Evolutionary conservation across 2,329 filamentous ascomycete genomes (phyloP).

Genomic region (Pyricularia pennisetigena): DNA sequence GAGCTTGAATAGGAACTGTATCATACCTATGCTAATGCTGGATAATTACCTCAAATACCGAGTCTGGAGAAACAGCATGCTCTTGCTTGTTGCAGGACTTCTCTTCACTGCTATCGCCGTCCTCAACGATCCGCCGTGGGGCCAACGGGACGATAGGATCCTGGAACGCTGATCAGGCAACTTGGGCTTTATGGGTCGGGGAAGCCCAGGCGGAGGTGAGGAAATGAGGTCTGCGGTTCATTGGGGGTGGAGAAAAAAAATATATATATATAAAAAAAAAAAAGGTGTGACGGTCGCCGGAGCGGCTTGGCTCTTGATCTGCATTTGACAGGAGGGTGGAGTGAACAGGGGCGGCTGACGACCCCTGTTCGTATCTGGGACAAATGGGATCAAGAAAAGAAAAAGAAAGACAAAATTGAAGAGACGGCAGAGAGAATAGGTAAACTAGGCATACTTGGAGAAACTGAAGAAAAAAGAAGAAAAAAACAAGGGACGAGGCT

Average conservation of each 20-base stretch:
- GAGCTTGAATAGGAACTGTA: neutral
- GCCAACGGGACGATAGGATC: neutral
- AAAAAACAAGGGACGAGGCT: constrained; percentile 1
- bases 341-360: neutral
- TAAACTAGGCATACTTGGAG: neutral
- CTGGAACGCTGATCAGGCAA: neutral
- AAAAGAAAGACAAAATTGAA: neutral
- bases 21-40: neutral
- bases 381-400: neutral
- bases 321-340: constrained; percentile 1
- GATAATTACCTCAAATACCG: neutral
- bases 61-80: neutral
- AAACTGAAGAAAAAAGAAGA: neutral
- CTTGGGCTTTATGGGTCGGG: neutral
- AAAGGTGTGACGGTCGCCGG: neutral
- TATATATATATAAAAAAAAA: too few relatives aligned
- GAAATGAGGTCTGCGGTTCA: neutral
- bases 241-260: neutral
- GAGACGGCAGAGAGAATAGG: neutral
- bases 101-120: neutral
- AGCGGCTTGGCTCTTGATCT: neutral
- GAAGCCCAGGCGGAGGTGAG: neutral
- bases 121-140: neutral
- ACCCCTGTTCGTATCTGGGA: neutral
- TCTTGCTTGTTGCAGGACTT: neutral